Conservation (phyloP, 371 early-diverging fungal species). For the Phascolomyces articulosus region DNA sequence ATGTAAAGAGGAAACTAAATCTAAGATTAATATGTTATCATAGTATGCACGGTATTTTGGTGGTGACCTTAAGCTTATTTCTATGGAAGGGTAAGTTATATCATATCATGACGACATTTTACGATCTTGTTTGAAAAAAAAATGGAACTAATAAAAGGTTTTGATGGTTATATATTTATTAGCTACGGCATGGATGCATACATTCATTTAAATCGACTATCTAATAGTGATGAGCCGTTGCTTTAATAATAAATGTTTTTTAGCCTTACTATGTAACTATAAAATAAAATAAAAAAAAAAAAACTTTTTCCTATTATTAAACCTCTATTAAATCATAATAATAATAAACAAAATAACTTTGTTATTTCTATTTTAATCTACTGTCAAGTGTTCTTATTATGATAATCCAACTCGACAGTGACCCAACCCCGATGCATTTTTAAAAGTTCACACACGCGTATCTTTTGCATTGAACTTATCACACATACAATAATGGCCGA, state of each 20-base stretch:
- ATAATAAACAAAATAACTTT: too few relatives aligned
- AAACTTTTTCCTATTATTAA: neutral
- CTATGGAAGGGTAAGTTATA: conserved; percentile 88
- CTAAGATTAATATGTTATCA: neutral
- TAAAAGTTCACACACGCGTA: neutral
- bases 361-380: too few relatives aligned
- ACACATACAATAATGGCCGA: neutral
- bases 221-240: conserved; percentile 91
- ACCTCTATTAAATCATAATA: too few relatives aligned
- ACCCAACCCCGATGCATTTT: too few relatives aligned
- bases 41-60: conserved; percentile 93
- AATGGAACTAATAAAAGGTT: neutral
- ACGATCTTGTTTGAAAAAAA: neutral
- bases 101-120: neutral
- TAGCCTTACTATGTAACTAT: neutral
- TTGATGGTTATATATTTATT: conserved; percentile 7
- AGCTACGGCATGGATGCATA: conserved; percentile 95
- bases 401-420: too few relatives aligned
- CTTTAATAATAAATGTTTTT: conserved; percentile 21
- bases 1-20: neutral
- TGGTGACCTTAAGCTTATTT: conserved; percentile 90
- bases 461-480: too few relatives aligned
- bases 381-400: too few relatives aligned
- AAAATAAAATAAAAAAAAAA: neutral
- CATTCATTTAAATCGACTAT: conserved; percentile 88